Evolutionary conservation across 805 yeast genomes (phyloP).

Genomic region (Wickerhamomyces hampshirensis): DNA sequence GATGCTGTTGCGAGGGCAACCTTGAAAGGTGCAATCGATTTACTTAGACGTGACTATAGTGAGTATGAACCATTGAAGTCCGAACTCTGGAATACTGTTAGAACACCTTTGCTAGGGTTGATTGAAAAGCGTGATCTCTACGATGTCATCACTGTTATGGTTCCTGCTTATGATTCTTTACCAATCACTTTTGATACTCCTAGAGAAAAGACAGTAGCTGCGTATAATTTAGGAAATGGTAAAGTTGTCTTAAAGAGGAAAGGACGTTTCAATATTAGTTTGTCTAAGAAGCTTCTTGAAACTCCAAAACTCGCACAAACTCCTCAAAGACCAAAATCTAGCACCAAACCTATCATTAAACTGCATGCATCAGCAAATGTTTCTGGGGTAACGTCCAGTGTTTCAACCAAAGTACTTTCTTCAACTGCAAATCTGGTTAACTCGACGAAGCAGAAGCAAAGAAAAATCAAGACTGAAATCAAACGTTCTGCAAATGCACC

Average conservation of each 20-base stretch:
- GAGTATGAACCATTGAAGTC: slow-evolving; percentile 50
- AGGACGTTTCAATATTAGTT: slow-evolving; percentile 24
- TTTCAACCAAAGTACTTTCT: background rate
- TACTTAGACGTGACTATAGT: slow-evolving; percentile 54
- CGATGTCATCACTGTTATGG: slow-evolving; percentile 61
- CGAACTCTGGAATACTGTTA: slow-evolving; percentile 66
- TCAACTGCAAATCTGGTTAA: background rate
- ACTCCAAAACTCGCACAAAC: background rate
- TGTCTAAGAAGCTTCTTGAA: slow-evolving; percentile 12
- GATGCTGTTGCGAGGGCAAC: slow-evolving; percentile 64
- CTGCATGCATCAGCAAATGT: background rate
- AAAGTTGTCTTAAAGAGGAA: slow-evolving; percentile 57
- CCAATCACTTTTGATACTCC: slow-evolving; percentile 66
- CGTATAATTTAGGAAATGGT: slow-evolving; percentile 48
- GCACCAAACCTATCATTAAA: background rate
- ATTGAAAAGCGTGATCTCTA: slow-evolving; percentile 58
- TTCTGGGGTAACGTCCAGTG: background rate
- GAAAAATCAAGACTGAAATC: slow-evolving; percentile 15
- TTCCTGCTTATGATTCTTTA: slow-evolving; percentile 53
- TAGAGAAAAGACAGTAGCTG: slow-evolving; percentile 59
- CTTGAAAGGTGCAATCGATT: slow-evolving; percentile 58
- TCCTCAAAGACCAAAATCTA: slow-evolving; percentile 1
- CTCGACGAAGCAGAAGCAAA: background rate
- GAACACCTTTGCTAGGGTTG: slow-evolving; percentile 54
- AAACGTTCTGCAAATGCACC: slow-evolving; percentile 23